Base-by-base conservation (phyloP, 768 basidiomycete species). In the Trichaptum fuscoviolaceum region DNA sequence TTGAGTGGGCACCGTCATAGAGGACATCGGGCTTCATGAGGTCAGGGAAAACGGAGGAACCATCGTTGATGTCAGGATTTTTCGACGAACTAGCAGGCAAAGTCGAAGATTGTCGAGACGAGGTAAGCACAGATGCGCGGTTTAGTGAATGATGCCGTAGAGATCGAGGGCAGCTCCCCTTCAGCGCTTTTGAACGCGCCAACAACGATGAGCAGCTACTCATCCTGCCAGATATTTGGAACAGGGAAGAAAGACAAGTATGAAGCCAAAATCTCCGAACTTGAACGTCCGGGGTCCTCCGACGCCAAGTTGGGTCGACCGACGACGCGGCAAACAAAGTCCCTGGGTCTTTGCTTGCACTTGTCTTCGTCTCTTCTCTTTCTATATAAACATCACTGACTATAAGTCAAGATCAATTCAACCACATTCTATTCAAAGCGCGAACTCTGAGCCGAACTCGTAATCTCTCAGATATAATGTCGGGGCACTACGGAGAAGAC, bases 21-120 rank as follows among this genome's bases (percentile, higher is more conserved):
- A 88, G 73, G 20, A 85, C 80, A 70, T 91, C 85, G 58, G 83
- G 78, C 7, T 78, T 78, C 87, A 87, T 86, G 67, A 91, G 84
- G 73, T 90, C 76, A 1, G 89, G 90, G 70, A 79, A 82, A 52
- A 52, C 42, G 42, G 42, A 52, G 42, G 42, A 52, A 20, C 42
- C 42, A 52, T 52, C 42, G 15, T 52, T 12, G 42, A 52, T 52
- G 42, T 52, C 42, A 52, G 42, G 42, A 52, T 52, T 52, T 52
- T 52, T 52, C 42, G 42, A 52, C 20, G 42, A 52, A 52, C 42
- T 52, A 15, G 42, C 42, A 20, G 42, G 42, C 20, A 12, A 52
- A 52, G 42, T 52, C 5, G 42, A 52, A 52, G 42, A 52, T 52
- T 52, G 42, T 52, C 42, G 42, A 2, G 42, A 52, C 42, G 42